phyloP scores from a whole-genome alignment of 2,329 filamentous ascomycete genomes.

The Aspergillus unguis region DNA sequence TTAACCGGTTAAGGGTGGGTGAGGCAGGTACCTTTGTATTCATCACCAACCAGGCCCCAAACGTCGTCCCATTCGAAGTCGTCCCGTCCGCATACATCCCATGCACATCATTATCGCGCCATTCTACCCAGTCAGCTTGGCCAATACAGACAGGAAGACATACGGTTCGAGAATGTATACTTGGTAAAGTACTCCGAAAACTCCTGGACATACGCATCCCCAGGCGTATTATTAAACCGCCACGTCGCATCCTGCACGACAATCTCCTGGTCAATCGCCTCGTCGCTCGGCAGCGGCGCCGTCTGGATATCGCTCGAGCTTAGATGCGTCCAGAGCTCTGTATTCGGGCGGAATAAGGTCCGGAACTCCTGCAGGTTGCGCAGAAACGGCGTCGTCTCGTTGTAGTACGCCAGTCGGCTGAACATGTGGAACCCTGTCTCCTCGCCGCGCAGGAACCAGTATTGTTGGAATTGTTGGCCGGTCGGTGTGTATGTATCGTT shows the following conservation, averaged over 20 bases:
- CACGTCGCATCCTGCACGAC: conserved; percentile 64
- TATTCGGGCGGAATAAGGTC: conserved; percentile 60
- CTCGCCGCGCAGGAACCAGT: conserved; percentile 62
- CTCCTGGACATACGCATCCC: conserved; percentile 55
- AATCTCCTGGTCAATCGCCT: conserved; percentile 39
- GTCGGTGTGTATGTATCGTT: conserved; percentile 57
- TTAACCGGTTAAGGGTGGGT: background rate
- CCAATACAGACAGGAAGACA: background rate
- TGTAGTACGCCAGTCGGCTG: conserved; percentile 58
- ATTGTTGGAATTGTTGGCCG: conserved; percentile 60
- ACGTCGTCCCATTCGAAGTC: conserved; percentile 50
- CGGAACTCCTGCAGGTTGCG: conserved; percentile 60
- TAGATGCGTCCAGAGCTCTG: conserved; percentile 60
- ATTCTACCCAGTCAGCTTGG: conserved; percentile 27
- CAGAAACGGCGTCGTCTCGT: conserved; percentile 54
- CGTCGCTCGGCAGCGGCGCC: conserved; percentile 49
- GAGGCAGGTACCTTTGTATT: conserved; percentile 50
- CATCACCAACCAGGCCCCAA: conserved; percentile 62
- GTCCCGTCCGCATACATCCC: conserved; percentile 54
- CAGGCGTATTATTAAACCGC: conserved; percentile 54
- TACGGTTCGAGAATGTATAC: conserved; percentile 58
- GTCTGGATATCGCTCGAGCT: conserved; percentile 56
- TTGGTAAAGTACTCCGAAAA: conserved; percentile 64
- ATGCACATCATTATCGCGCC: conserved; percentile 58
- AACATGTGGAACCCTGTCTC: conserved; percentile 64